A percentile compares a stretch with the other conserved stretches of the same genome.
Evolutionary conservation across 208 protist genomes (phyloP).

Genomic region (Leishmania tropica): DNA sequence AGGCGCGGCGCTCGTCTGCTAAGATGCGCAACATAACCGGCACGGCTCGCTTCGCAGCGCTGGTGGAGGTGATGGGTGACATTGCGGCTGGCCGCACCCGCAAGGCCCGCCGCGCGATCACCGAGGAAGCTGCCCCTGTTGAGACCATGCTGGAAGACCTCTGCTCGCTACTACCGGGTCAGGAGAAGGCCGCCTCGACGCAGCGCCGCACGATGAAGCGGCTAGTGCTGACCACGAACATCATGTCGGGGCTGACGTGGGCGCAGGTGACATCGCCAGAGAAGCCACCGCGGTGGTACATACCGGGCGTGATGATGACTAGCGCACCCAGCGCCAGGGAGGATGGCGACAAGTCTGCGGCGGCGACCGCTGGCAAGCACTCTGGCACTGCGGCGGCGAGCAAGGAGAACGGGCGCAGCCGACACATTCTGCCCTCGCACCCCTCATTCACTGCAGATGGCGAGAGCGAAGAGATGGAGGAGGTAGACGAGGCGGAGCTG

Average conservation of each 20-base stretch:
- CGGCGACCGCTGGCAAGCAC: not conserved
- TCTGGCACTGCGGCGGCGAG: not conserved
- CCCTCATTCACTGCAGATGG: not conserved
- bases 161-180: constrained; percentile 46
- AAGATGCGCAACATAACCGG: constrained; percentile 31
- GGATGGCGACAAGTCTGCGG: not conserved
- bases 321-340: not conserved
- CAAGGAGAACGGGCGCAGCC: not conserved
- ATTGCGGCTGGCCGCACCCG: constrained; percentile 63
- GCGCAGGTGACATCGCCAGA: constrained; percentile 32
- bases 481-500: constrained; percentile 34
- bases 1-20: constrained; percentile 35
- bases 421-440: not conserved
- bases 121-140: constrained; percentile 54
- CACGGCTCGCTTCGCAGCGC: constrained; percentile 50
- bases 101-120: constrained; percentile 39
- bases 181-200: constrained; percentile 15
- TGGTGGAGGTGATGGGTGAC: constrained; percentile 71
- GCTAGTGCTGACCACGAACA: constrained; percentile 62
- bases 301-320: constrained; percentile 37
- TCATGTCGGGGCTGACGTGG: constrained; percentile 59
- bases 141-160: constrained; percentile 66
- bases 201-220: constrained; percentile 57
- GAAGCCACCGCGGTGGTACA: constrained; percentile 80
- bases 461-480: constrained; percentile 13